Evolutionary conservation across 208 protist genomes (phyloP), one percentile per base, ranked within the genome.

Genomic region (Leptomonas pyrrhocoris): DNA sequence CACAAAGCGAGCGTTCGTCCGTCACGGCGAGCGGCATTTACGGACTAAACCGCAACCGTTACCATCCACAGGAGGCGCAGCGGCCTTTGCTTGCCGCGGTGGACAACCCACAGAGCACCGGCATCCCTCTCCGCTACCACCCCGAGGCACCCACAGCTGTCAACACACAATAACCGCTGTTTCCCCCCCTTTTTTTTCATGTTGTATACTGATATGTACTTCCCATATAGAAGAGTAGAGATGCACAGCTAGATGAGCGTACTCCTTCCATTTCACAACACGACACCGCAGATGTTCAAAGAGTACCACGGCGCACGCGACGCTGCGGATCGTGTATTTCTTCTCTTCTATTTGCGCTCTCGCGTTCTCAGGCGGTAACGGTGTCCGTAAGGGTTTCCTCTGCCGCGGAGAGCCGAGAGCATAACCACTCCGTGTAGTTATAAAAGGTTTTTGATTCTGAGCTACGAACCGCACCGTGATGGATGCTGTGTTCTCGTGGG

Each of bases 71-170:
- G 16, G 50, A 42, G 62, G 62, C 38, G 21, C 48, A 68, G 31
- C 43, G 30, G 0, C 34, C n/a, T 7, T 30, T 48, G 3, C 30
- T 7, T 34, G 53, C 53, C 7, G 5, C 53, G 11, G 27, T 23
- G 3, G 43, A 23, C 46, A 30, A 34, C 62, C 11, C 50, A n/a
- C 62, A 43, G 19, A 68, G 49, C 36, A 36, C 46, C 7, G 62
- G 62, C 62, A 68, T 68, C 19, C 62, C 62, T 1, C 62, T 68
- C 23, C 62, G 48, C 48, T 68, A 58, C 51, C 49, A 58, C 19
- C 11, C 62, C 5, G 36, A 40, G 21, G 49, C 53, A 18, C 30
- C 31, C 5, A 21, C 49, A 8, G 34, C 60, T 34, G 60, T 19
- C 19, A 21, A 25, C 25, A 51, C 16, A 2, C 13, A 3, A 25